A percentile compares a stretch with the other conserved stretches of the same genome.
Evolutionary conservation across 768 basidiomycete species (phyloP).

Genomic region (Suillus paluster): DNA sequence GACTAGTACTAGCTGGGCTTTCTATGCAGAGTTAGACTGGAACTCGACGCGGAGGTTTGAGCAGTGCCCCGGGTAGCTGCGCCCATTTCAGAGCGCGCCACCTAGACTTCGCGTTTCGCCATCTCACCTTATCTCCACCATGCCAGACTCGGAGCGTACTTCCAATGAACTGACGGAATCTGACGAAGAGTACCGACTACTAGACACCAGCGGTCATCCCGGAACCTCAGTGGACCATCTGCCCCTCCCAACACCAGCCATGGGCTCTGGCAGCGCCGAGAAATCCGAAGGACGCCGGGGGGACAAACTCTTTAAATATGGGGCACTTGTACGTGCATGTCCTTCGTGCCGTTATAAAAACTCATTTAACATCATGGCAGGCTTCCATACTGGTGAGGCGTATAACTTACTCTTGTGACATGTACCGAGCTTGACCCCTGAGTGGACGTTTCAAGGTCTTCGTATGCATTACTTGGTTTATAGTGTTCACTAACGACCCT

Average conservation of each 20-base stretch:
- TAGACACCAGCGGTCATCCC: slow-evolving; percentile 5
- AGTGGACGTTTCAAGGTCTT: slow-evolving; percentile 38
- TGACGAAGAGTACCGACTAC: slow-evolving; percentile 23
- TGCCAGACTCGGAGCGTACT: slow-evolving; percentile 1
- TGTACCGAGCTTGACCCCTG: slow-evolving; percentile 8
- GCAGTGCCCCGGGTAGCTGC: not conserved
- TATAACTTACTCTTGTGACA: not conserved
- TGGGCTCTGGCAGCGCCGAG: slow-evolving; percentile 29
- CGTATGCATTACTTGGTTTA: slow-evolving; percentile 47
- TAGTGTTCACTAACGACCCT: slow-evolving; percentile 51
- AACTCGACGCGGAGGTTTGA: not conserved
- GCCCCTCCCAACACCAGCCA: slow-evolving; percentile 1
- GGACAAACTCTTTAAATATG: slow-evolving; percentile 38
- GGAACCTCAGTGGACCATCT: not conserved
- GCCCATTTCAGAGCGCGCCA: not conserved
- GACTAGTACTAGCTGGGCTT: not conserved
- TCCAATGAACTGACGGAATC: not conserved
- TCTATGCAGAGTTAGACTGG: not conserved
- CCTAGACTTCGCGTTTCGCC: not conserved
- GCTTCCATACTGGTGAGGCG: slow-evolving; percentile 22
- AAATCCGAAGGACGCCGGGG: slow-evolving; percentile 44
- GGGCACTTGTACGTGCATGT: slow-evolving; percentile 42
- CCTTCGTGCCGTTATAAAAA: not conserved
- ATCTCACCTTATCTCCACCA: not conserved
- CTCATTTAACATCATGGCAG: slow-evolving; percentile 12